phyloP scores from a whole-genome alignment of 2,329 filamentous ascomycete genomes.

The Colletotrichum tropicale region DNA sequence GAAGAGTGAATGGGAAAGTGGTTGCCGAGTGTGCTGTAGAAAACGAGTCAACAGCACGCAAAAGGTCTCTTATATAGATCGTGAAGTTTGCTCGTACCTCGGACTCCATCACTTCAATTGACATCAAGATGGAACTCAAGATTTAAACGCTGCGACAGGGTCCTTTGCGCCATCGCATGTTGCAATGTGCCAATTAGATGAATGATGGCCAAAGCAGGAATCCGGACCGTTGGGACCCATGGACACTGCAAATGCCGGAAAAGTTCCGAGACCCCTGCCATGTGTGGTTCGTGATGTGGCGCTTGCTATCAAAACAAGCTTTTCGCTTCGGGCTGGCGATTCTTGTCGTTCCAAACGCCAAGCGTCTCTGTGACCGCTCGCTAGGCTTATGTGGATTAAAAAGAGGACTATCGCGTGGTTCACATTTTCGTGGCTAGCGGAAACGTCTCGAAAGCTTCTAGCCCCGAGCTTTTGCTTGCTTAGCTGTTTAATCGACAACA shows the following conservation, averaged over 20 bases:
- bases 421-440: too few relatives aligned
- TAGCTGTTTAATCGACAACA: not conserved
- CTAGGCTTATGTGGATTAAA: rapidly evolving
- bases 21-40: not conserved
- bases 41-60: not conserved
- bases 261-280: not conserved
- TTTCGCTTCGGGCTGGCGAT: not conserved
- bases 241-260: not conserved
- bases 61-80: not conserved
- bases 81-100: not conserved
- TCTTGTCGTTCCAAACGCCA: not conserved
- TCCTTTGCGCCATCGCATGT: not conserved
- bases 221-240: not conserved
- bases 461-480: not conserved
- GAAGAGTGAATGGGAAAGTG: not conserved
- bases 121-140: not conserved
- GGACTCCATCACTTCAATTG: not conserved
- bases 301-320: not conserved
- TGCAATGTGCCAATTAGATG: not conserved
- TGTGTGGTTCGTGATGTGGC: not conserved
- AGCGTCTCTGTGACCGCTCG: rapidly evolving
- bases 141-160: not conserved
- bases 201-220: not conserved
- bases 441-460: not conserved
- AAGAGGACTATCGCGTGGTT: not conserved